phyloP scores from a whole-genome alignment of 768 basidiomycete genomes.

The Psilocybe cubensis region DNA sequence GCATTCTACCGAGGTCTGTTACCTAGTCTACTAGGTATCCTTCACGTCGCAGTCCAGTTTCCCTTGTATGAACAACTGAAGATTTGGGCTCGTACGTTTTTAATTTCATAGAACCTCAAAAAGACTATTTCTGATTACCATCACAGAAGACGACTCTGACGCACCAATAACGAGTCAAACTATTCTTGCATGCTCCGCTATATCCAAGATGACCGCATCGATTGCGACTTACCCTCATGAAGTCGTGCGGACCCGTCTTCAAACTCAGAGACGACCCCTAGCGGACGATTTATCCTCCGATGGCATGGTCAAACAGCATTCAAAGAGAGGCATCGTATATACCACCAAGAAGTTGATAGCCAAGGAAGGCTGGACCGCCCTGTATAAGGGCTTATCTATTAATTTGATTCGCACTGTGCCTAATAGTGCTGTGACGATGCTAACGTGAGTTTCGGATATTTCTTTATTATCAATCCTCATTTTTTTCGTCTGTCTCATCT shows the following conservation, averaged over 20 bases:
- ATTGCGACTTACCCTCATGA: conserved; percentile 98
- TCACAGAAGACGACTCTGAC: conserved; percentile 47
- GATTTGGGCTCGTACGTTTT: conserved; percentile 75
- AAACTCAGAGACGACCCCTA: conserved; percentile 78
- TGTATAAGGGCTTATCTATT: conserved; percentile 94
- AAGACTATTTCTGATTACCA: conserved; percentile 8
- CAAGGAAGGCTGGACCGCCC: conserved; percentile 86
- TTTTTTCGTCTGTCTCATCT: not conserved
- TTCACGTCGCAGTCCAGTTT: conserved; percentile 97
- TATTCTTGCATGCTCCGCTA: conserved; percentile 90
- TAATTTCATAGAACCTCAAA: conserved; percentile 1
- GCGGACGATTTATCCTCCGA: conserved; percentile 61
- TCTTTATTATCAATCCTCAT: not conserved
- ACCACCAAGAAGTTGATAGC: conserved; percentile 73
- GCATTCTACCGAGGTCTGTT: conserved; percentile 96
- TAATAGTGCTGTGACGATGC: conserved; percentile 93
- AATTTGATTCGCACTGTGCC: conserved; percentile 96
- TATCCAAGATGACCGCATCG: conserved; percentile 95
- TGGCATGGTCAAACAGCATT: conserved; percentile 60
- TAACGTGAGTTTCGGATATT: conserved; percentile 63
- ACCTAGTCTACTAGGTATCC: conserved; percentile 91
- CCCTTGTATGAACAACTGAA: conserved; percentile 96
- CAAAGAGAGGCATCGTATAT: conserved; percentile 68
- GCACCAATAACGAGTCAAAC: conserved; percentile 57
- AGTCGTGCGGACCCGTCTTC: conserved; percentile 96